These are phyloP conservation scores for Naegleria lovaniensis DNA, from an alignment of 208 protist species.

Conservation along the genomic window DNA sequence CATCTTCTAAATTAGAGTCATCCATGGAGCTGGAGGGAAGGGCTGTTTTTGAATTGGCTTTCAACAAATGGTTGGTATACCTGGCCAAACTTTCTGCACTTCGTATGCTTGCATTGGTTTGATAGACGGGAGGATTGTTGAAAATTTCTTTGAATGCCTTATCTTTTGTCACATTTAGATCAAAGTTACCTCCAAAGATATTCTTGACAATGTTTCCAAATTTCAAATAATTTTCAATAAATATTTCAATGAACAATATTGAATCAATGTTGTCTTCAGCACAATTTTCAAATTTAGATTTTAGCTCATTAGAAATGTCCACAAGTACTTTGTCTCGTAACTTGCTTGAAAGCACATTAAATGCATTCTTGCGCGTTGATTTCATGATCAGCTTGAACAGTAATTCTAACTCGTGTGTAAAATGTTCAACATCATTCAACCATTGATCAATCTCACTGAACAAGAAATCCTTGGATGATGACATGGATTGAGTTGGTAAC, in stretches of 20 bases:
- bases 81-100: neutral
- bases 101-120: neutral
- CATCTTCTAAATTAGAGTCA: neutral
- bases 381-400: neutral
- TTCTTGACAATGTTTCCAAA: neutral
- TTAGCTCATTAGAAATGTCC: neutral
- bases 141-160: neutral
- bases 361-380: neutral
- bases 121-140: neutral
- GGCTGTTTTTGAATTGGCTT: neutral
- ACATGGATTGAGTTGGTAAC: neutral
- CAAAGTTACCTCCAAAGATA: neutral
- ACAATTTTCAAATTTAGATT: neutral
- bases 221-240: neutral
- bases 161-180: neutral
- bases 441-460: neutral
- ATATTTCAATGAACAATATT: neutral
- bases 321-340: neutral
- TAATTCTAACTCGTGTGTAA: neutral
- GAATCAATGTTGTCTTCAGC: neutral
- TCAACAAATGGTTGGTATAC: neutral
- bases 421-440: neutral
- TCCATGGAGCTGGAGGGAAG: neutral
- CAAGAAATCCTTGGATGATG: neutral
- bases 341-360: neutral